Conservation (phyloP, 2,329 filamentous ascomycete species). For the Tolypocladium endophyticum region DNA sequence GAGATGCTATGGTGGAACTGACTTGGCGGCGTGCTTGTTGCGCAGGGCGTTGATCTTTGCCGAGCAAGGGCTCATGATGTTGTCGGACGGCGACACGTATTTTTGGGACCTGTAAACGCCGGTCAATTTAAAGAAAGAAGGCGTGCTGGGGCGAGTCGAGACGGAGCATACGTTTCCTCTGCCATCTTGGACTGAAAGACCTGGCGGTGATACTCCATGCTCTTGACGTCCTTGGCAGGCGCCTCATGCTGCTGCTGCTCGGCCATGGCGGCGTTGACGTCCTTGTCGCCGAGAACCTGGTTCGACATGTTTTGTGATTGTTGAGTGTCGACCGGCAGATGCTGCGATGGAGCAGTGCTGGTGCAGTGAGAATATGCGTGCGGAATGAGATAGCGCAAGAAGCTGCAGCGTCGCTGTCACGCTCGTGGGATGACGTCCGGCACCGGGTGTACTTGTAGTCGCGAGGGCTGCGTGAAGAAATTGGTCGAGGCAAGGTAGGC, state of each 20-base stretch:
- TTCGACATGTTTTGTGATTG: conserved; percentile 22
- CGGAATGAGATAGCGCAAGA: no score
- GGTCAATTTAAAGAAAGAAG: not conserved
- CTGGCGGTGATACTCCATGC: conserved; percentile 70
- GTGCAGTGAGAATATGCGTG: not conserved
- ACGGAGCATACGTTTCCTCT: conserved; percentile 47
- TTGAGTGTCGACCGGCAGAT: not conserved
- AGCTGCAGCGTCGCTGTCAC: not conserved
- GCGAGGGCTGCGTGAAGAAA: not conserved
- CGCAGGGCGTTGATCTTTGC: conserved; percentile 74
- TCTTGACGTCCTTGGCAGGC: conserved; percentile 43
- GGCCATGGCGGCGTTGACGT: conserved; percentile 48
- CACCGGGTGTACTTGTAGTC: not conserved
- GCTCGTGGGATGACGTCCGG: not conserved
- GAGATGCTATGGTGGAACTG: conserved; percentile 21
- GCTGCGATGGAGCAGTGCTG: not conserved
- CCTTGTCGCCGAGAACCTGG: conserved; percentile 54
- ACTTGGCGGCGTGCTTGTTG: conserved; percentile 73
- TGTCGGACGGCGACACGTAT: conserved; percentile 78
- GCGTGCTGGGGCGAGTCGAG: not conserved
- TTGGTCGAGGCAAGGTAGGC: not conserved
- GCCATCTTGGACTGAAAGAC: conserved; percentile 63
- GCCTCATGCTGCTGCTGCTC: conserved; percentile 9
- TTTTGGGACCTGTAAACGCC: conserved; percentile 1
- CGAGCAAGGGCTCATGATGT: conserved; percentile 78